A percentile compares a stretch with the other conserved stretches of the same genome.
These are phyloP conservation scores for Debaryomyces coudertii DNA, from an alignment of 1,139 yeast species.

Conservation along the genomic window DNA sequence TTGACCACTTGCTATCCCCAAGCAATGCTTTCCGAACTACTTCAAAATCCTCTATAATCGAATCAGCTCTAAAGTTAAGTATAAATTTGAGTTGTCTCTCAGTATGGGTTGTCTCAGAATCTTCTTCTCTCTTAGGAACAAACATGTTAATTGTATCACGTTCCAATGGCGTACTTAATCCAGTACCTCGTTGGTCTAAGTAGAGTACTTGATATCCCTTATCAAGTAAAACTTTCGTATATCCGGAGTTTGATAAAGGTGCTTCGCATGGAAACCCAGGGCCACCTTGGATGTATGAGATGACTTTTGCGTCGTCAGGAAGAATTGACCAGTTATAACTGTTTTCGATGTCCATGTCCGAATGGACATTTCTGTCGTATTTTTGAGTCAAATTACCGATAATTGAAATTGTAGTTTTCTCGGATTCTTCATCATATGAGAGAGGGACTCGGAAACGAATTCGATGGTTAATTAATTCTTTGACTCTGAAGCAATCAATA, in stretches of 20 bases:
- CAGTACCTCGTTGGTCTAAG: slow-evolving; percentile 64
- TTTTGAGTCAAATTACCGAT: slow-evolving; percentile 42
- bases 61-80: slow-evolving; percentile 53
- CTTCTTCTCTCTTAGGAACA: slow-evolving; percentile 21
- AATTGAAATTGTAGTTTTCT: slow-evolving; percentile 26
- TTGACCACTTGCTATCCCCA: slow-evolving; percentile 47
- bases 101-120: slow-evolving; percentile 21
- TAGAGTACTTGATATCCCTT: slow-evolving; percentile 51
- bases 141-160: slow-evolving; percentile 26
- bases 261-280: slow-evolving; percentile 56
- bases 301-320: slow-evolving; percentile 34
- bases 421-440: slow-evolving; percentile 20
- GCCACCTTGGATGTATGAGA: slow-evolving; percentile 59
- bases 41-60: slow-evolving; percentile 55
- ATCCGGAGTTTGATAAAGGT: slow-evolving; percentile 39
- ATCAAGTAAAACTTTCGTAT: slow-evolving; percentile 41
- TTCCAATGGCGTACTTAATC: slow-evolving; percentile 51
- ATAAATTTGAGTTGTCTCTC: slow-evolving; percentile 40
- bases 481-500: slow-evolving; percentile 32
- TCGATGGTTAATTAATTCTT: slow-evolving; percentile 32
- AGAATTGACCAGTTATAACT: slow-evolving; percentile 17
- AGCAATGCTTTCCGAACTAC: slow-evolving; percentile 40
- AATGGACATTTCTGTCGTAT: slow-evolving; percentile 24
- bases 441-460: slow-evolving; percentile 32
- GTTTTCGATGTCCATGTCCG: slow-evolving; percentile 7